Evolutionary conservation across 176 grass and related monocot genomes (phyloP).

Genomic region (Aegilops longissima): DNA sequence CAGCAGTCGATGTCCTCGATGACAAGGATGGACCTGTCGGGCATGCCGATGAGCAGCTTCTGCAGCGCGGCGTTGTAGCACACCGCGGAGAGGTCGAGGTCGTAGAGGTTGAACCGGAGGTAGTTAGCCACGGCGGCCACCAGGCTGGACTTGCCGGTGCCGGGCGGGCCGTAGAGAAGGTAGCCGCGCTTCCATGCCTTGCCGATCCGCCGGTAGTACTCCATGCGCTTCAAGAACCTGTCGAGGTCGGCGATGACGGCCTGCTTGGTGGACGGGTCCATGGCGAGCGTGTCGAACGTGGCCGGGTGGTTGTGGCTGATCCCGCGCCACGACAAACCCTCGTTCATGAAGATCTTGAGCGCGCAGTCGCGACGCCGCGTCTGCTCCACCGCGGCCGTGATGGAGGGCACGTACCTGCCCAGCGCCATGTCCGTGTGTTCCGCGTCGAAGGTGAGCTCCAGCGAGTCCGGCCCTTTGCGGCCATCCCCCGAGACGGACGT

Average conservation of each 20-base stretch:
- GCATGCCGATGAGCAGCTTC: not conserved
- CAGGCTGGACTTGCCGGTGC: no score
- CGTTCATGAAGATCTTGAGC: constrained; percentile 44
- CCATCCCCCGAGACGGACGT: not conserved
- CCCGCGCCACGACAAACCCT: not conserved
- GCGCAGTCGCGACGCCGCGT: not conserved
- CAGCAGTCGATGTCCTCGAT: constrained; percentile 34
- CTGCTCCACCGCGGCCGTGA: not conserved
- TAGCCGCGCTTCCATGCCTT: no score
- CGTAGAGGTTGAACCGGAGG: no score
- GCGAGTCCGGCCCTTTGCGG: not conserved
- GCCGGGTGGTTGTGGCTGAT: constrained; percentile 26
- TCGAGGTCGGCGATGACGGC: no score
- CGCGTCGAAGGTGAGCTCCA: constrained; percentile 32
- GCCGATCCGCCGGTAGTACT: no score
- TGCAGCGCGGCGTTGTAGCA: not conserved
- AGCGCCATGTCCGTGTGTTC: constrained; percentile 21
- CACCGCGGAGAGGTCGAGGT: no score
- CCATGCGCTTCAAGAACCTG: no score
- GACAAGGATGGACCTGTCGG: constrained; percentile 24
- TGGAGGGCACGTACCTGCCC: constrained; percentile 20
- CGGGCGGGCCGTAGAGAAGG: no score
- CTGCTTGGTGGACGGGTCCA: constrained; percentile 28
- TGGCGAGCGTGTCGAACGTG: constrained; percentile 42
- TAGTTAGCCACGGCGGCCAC: no score